These are phyloP conservation scores for Millerozyma miso DNA, from an alignment of 805 yeast genomes.

Conservation along the genomic window DNA sequence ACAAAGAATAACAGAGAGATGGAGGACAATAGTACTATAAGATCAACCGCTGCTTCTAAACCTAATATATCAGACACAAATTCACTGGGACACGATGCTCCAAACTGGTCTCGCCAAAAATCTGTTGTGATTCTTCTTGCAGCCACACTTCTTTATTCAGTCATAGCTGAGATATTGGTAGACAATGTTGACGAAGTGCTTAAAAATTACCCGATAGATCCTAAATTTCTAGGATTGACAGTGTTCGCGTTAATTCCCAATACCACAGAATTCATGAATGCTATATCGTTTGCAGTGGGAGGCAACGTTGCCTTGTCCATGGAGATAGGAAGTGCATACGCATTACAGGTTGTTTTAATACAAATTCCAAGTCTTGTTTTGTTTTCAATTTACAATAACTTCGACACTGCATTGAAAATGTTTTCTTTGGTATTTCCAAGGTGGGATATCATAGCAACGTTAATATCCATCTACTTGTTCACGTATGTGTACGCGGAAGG, in stretches of 20 bases:
- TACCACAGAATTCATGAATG: conserved; percentile 94
- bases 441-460: conserved; percentile 88
- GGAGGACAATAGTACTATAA: background rate
- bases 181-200: conserved; percentile 89
- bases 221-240: conserved; percentile 88
- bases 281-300: conserved; percentile 91
- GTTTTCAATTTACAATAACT: conserved; percentile 53
- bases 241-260: conserved; percentile 95
- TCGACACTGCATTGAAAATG: conserved; percentile 41
- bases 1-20: background rate
- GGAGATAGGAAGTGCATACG: conserved; percentile 98
- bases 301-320: conserved; percentile 95
- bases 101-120: conserved; percentile 90
- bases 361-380: conserved; percentile 90
- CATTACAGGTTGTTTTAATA: conserved; percentile 87
- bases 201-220: conserved; percentile 72
- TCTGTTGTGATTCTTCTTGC: conserved; percentile 77
- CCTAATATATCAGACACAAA: background rate
- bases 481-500: conserved; percentile 96
- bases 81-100: conserved; percentile 78
- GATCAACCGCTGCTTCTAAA: background rate
- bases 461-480: conserved; percentile 82
- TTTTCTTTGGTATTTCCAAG: conserved; percentile 87
- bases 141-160: conserved; percentile 84
- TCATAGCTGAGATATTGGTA: conserved; percentile 91